Percentiles rank a stretch among this genome's conserved stretches.
phyloP scores from a whole-genome alignment of 768 basidiomycete species.

The Crucibulum laeve region DNA sequence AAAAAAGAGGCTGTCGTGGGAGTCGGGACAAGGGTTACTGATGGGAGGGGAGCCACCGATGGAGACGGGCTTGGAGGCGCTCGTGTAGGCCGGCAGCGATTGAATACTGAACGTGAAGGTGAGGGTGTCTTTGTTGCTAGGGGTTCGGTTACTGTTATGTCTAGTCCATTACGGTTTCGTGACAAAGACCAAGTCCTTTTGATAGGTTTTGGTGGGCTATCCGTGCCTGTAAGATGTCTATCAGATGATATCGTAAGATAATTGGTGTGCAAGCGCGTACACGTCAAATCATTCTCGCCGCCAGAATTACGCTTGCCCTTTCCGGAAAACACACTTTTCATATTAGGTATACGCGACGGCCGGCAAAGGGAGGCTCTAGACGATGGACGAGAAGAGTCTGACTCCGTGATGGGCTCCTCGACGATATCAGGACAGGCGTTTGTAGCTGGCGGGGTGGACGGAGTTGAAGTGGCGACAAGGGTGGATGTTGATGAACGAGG shows the following conservation, averaged over 20 bases:
- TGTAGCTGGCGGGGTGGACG: slow-evolving; percentile 4
- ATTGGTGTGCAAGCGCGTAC: too few relatives aligned
- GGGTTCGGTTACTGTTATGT: too few relatives aligned
- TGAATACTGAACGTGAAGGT: not conserved
- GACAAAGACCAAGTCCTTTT: too few relatives aligned
- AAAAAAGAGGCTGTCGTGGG: slow-evolving; percentile 16
- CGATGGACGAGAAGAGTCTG: slow-evolving; percentile 18
- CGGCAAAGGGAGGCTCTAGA: slow-evolving; percentile 16
- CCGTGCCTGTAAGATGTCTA: too few relatives aligned
- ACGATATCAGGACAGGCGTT: slow-evolving; percentile 6
- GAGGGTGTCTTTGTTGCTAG: not conserved
- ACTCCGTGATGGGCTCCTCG: slow-evolving; percentile 13
- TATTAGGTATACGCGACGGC: slow-evolving; percentile 13
- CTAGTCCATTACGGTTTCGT: too few relatives aligned
- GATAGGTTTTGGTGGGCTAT: too few relatives aligned
- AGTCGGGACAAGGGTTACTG: slow-evolving; percentile 12
- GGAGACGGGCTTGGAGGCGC: not conserved
- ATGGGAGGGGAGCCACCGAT: slow-evolving; percentile 6
- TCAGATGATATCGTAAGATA: too few relatives aligned
- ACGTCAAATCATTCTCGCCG: too few relatives aligned
- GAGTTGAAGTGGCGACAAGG: slow-evolving; percentile 2
- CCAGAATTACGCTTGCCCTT: slow-evolving; percentile 1
- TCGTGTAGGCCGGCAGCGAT: not conserved
- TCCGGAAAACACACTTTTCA: slow-evolving; percentile 4
- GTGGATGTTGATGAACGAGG: slow-evolving; percentile 12